Evolutionary conservation across 768 basidiomycete species (phyloP), one percentile per base, ranked within the genome.

Genomic region (Lyophyllum semitale): DNA sequence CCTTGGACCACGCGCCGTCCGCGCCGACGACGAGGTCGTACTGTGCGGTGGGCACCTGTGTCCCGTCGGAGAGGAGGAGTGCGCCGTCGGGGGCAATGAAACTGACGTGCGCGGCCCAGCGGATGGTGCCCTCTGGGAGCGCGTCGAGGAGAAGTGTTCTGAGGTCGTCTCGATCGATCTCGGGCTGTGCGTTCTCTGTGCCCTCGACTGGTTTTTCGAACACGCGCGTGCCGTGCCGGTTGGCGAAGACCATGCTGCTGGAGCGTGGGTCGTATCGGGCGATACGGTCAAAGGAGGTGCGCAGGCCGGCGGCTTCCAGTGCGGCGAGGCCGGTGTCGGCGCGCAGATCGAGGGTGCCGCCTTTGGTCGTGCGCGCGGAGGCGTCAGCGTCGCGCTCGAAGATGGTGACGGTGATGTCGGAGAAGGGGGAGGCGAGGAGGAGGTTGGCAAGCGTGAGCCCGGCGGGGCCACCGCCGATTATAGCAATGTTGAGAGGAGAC

Each of bases 1-100:
- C 64, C 52, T 66, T 67, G 15, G 73, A 75, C 70, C 74, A 75
- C 3, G 76, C 67, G 7, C 78, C 77, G 33, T 67, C 68, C 20
- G 68, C 68, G 29, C 67, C 68, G 8, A 69, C 55, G 11, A 69
- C 54, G 29, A 69, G 54, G 30, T 67, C 62, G 41, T 60, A 67
- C n/a, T 53, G 58, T 12, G 20, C 18, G 17, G 54, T 60, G 6
- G 45, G 27, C 4, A 33, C 56, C 23, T 65, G 51, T 11, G 46
- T 18, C 33, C 59, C 57, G 6, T 63, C 44, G 18, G 44, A 45
- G 45, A 62, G 64, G 18, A 54, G 54, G 29, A 57, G 45, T 12
- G 33, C 25, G 17, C 48, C 53, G 12, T 47, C 46, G 13, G 54
- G 22, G 12, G 43, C 47, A 44, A 64, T 52, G 4, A 29, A 25